These are phyloP conservation scores for Fusarium ambrosium DNA, from an alignment of 2,329 filamentous ascomycete genomes.

Conservation along the genomic window DNA sequence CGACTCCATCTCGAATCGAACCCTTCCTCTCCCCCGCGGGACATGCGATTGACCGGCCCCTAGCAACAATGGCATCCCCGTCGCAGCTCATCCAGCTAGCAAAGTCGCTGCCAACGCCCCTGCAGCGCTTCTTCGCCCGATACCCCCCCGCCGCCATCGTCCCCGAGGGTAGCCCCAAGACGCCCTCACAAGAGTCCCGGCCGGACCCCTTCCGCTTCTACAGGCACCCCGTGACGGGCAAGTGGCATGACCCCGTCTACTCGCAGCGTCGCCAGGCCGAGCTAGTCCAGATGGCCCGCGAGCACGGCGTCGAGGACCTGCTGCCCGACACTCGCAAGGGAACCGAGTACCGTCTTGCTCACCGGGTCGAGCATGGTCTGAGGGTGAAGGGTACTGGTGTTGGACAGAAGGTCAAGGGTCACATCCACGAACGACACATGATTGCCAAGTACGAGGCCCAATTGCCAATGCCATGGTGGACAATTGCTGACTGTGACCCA, in stretches of 20 bases:
- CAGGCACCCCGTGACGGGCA: slow-evolving; percentile 82
- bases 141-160: slow-evolving; percentile 82
- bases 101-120: slow-evolving; percentile 79
- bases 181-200: slow-evolving; percentile 68
- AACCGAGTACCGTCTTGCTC: slow-evolving; percentile 76
- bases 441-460: slow-evolving; percentile 72
- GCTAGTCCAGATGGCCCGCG: slow-evolving; percentile 85
- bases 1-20: background rate
- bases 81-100: slow-evolving; percentile 69
- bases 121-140: slow-evolving; percentile 89
- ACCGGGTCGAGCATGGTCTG: slow-evolving; percentile 83
- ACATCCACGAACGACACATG: slow-evolving; percentile 90
- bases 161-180: slow-evolving; percentile 59
- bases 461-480: background rate
- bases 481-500: slow-evolving; percentile 51
- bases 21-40: background rate
- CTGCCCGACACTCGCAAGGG: slow-evolving; percentile 84
- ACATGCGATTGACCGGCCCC: slow-evolving; percentile 38
- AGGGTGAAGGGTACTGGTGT: slow-evolving; percentile 93
- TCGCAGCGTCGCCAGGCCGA: slow-evolving; percentile 91
- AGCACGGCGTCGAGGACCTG: slow-evolving; percentile 84
- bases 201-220: slow-evolving; percentile 86
- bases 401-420: slow-evolving; percentile 94
- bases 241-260: slow-evolving; percentile 86
- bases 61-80: slow-evolving; percentile 53